phyloP scores from a whole-genome alignment of 306 rosid species.

The Alnus glutinosa region DNA sequence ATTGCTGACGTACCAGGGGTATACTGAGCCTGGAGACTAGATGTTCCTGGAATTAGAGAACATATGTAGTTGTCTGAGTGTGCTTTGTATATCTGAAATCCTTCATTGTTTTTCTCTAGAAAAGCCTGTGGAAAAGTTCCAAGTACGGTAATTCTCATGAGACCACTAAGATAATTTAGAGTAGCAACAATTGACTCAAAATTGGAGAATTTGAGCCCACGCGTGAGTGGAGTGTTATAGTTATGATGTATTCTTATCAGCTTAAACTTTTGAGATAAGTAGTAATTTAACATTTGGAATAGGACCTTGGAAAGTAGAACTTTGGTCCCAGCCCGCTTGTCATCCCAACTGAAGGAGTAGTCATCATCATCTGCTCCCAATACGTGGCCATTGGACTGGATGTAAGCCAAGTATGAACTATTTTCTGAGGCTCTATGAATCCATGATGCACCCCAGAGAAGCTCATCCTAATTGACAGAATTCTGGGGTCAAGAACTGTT shows the following conservation, averaged over 20 bases:
- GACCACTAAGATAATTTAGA: not conserved
- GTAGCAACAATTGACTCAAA: not conserved
- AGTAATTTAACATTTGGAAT: not conserved
- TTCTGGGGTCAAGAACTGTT: not conserved
- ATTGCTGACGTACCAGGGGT: constrained; percentile 60
- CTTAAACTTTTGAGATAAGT: no score
- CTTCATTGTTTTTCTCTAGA: constrained; percentile 49
- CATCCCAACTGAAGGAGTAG: constrained; percentile 86
- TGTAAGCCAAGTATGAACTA: constrained; percentile 53
- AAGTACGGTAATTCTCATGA: not conserved
- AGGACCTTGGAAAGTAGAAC: constrained; percentile 77
- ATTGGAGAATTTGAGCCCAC: no score
- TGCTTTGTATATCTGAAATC: constrained; percentile 64
- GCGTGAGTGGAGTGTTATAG: no score
- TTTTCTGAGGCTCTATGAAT: constrained; percentile 67
- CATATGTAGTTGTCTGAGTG: constrained; percentile 83
- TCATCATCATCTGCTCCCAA: constrained; percentile 80
- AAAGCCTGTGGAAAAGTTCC: constrained; percentile 47
- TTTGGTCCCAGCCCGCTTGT: constrained; percentile 85
- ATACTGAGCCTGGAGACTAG: constrained; percentile 67
- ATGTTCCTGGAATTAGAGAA: constrained; percentile 65
- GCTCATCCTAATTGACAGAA: constrained; percentile 67
- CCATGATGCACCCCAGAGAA: constrained; percentile 97
- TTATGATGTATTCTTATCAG: no score
- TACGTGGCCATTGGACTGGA: constrained; percentile 73